Evolutionary conservation across 129 eudicot genomes (phyloP), one percentile per base, ranked within the genome.

Genomic region (Flaveria linearis): DNA sequence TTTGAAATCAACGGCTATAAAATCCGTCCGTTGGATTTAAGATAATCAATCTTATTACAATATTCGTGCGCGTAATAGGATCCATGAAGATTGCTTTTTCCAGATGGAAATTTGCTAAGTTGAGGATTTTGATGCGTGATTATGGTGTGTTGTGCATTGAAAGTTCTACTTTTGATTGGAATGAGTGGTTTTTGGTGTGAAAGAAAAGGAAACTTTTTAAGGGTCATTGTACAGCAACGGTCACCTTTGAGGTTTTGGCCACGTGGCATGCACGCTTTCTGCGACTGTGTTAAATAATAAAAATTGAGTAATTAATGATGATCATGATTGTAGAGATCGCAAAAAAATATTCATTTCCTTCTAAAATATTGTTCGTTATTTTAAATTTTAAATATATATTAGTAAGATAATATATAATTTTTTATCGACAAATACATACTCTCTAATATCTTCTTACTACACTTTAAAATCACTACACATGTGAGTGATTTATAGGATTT

Each of bases 1-100:
- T 85, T 91, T 88, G 81, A 86, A 88, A 91, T 79, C 74, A 91
- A 91, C 92, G 97, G 95, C 97, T 88, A 91, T 82, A 75, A 81
- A 79, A 75, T 72, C 33, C 23, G 90, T 66, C 91, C 93, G 97
- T 88, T 88, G 91, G 86, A 75, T 80, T 67, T 74, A 79, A 71
- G 67, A 71, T 79, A 52, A 80, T 65, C 75, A 18, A 80, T 68
- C 75, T 66, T 16, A 73, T 53, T 73, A 65, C 51, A 73, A 41
- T 73, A 66, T 80, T 80, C 78, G 42, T 57, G 16, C 26, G 67
- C 75, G 71, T 80, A 57, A 74, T 22, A 55, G 47, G 74, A 74
- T 73, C 12, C 51, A 67, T 67, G 36, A 39, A 36, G 14, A 1
- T 47, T 80, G 25, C 71, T 67, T 17, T 80, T 80, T 45, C 65